A percentile compares a stretch with the other conserved stretches of the same genome.
phyloP scores from a whole-genome alignment of 169 alveolate species.

The Plasmodium reichenowi region DNA sequence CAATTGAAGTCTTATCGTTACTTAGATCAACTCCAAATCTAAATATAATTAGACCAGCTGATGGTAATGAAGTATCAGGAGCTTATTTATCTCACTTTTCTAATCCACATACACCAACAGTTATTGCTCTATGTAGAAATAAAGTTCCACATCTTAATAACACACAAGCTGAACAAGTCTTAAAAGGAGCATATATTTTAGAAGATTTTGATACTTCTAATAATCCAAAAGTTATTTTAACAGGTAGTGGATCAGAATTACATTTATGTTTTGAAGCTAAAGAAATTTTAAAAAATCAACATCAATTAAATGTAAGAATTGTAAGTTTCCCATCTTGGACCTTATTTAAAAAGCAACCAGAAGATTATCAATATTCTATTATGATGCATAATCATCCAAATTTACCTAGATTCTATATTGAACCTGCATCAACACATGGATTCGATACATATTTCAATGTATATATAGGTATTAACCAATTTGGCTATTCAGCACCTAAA shows the following conservation, averaged over 20 bases:
- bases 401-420: slow-evolving; percentile 61
- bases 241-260: slow-evolving; percentile 84
- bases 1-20: slow-evolving; percentile 84
- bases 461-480: slow-evolving; percentile 60
- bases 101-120: slow-evolving; percentile 49
- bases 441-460: slow-evolving; percentile 76
- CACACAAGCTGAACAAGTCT: slow-evolving; percentile 77
- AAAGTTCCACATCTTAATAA: slow-evolving; percentile 80
- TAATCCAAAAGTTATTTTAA: slow-evolving; percentile 78
- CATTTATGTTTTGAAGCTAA: slow-evolving; percentile 83
- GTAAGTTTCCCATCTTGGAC: slow-evolving; percentile 89
- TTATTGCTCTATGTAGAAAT: slow-evolving; percentile 76
- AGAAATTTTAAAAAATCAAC: slow-evolving; percentile 71
- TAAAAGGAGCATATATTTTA: slow-evolving; percentile 85
- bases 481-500: slow-evolving; percentile 79
- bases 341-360: slow-evolving; percentile 81
- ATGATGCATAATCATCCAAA: slow-evolving; percentile 59
- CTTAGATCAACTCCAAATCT: slow-evolving; percentile 81
- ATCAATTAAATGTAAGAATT: slow-evolving; percentile 80
- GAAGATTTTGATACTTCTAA: slow-evolving; percentile 74
- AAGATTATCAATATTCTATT: slow-evolving; percentile 73
- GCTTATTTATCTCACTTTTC: slow-evolving; percentile 74
- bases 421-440: slow-evolving; percentile 77
- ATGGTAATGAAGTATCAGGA: slow-evolving; percentile 84
- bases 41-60: slow-evolving; percentile 86